A percentile compares a stretch with the other conserved stretches of the same genome.
These are phyloP conservation scores for Hura crepitans DNA, from an alignment of 441 rosid genomes.

Conservation along the genomic window DNA sequence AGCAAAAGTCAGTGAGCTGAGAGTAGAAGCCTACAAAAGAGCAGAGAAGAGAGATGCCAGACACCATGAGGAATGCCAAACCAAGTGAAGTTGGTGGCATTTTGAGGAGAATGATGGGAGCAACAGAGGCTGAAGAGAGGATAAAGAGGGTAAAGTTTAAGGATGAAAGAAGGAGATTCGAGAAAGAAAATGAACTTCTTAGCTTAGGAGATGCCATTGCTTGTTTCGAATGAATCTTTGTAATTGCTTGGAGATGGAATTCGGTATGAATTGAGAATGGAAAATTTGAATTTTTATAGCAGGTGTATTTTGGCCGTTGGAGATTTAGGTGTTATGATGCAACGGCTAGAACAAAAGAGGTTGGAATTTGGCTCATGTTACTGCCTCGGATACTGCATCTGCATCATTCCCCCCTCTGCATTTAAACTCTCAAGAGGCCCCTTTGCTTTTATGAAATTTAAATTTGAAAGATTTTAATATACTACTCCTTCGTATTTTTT, in stretches of 20 bases:
- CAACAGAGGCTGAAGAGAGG: constrained; percentile 43
- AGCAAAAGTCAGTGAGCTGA: constrained; percentile 37
- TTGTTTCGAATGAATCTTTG: not conserved
- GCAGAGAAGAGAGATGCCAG: constrained; percentile 43
- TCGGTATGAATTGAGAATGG: not conserved
- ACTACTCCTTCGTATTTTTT: too few relatives aligned
- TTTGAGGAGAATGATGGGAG: constrained; percentile 45
- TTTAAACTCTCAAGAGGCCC: not conserved
- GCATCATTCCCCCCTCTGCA: constrained; percentile 26
- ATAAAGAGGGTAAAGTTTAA: constrained; percentile 44
- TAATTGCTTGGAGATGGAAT: not conserved
- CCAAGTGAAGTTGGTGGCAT: constrained; percentile 51
- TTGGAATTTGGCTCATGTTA: not conserved
- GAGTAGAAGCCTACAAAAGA: constrained; percentile 48
- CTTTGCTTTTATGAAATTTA: not conserved
- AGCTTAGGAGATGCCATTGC: constrained; percentile 35
- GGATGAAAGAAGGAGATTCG: constrained; percentile 44
- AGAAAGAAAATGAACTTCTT: constrained; percentile 51
- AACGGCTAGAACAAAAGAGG: constrained; percentile 33
- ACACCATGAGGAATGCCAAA: constrained; percentile 38
- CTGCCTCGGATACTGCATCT: constrained; percentile 3
- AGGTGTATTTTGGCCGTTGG: constrained; percentile 29
- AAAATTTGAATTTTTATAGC: constrained; percentile 19
- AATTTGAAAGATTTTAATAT: too few relatives aligned
- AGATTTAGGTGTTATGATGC: not conserved